Conservation (phyloP, 108 stramenopile genomes). For the Nitzschia sp. region DNA sequence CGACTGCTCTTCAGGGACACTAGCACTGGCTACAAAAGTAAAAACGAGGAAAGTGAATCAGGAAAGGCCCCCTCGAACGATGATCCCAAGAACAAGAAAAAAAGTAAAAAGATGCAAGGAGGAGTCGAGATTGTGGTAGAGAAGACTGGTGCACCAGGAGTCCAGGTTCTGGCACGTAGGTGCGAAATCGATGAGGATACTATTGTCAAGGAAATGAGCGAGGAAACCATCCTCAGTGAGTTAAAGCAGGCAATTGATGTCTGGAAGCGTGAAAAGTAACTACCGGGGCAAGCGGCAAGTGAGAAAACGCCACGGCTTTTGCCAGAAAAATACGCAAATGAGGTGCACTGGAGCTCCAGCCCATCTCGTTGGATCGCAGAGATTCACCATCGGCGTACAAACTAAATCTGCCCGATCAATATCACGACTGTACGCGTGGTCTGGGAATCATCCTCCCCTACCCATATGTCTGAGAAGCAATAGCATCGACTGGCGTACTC, state of each 20-base stretch:
- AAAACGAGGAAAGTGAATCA: slow-evolving; percentile 38
- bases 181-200: slow-evolving; percentile 57
- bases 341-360: too few species aligned
- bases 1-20: slow-evolving; percentile 51
- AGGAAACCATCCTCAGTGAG: slow-evolving; percentile 43
- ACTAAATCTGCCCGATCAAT: too few species aligned
- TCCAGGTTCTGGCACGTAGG: slow-evolving; percentile 28
- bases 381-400: too few species aligned
- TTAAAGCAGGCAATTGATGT: slow-evolving; percentile 29
- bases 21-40: slow-evolving; percentile 63
- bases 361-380: too few species aligned
- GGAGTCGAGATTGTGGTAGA: slow-evolving; percentile 45
- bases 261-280: slow-evolving; percentile 33
- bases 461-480: too few species aligned
- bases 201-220: slow-evolving; percentile 56
- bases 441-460: too few species aligned
- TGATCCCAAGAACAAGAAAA: slow-evolving; percentile 14
- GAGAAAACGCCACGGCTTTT: too few species aligned
- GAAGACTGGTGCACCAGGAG: background rate
- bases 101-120: slow-evolving; percentile 25
- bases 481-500: too few species aligned
- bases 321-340: too few species aligned
- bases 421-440: too few species aligned
- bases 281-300: too few species aligned
- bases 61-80: slow-evolving; percentile 8